These are phyloP conservation scores for Nakazawaea molendinolei DNA, from an alignment of 805 yeast species.

Conservation along the genomic window DNA sequence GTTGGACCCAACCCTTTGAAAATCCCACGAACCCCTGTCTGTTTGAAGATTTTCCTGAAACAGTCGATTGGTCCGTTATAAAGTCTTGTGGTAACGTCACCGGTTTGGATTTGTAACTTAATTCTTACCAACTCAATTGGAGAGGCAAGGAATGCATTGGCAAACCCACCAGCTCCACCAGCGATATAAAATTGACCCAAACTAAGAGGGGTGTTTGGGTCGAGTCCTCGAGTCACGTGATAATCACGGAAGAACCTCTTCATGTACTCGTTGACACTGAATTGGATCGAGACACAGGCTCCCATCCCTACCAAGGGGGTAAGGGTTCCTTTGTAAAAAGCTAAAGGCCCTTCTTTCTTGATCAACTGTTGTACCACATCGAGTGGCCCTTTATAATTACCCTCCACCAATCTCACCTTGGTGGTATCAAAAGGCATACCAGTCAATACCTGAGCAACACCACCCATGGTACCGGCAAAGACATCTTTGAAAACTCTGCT, in stretches of 20 bases:
- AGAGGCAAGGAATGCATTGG: constrained; percentile 81
- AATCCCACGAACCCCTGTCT: constrained; percentile 54
- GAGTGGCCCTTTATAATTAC: constrained; percentile 62
- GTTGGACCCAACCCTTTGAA: constrained; percentile 84
- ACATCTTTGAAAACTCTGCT: constrained; percentile 64
- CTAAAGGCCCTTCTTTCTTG: constrained; percentile 74
- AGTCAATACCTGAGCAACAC: constrained; percentile 88
- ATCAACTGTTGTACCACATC: constrained; percentile 72
- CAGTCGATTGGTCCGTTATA: constrained; percentile 74
- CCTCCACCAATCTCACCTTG: constrained; percentile 80
- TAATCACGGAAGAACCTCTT: constrained; percentile 59
- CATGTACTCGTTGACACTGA: constrained; percentile 92
- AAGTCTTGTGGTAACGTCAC: constrained; percentile 34
- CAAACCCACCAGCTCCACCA: constrained; percentile 90
- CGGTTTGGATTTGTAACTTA: constrained; percentile 82
- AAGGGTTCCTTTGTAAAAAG: constrained; percentile 88
- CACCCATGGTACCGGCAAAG: constrained; percentile 90
- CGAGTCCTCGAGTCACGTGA: constrained; percentile 34
- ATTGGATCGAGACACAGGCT: constrained; percentile 94
- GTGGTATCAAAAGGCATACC: constrained; percentile 98
- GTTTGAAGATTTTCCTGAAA: constrained; percentile 45
- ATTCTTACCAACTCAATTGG: constrained; percentile 96
- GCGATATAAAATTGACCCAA: constrained; percentile 67
- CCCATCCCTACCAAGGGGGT: constrained; percentile 97
- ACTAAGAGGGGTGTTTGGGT: constrained; percentile 32